Percentiles rank a stretch among this genome's conserved stretches.
Conservation (phyloP, 192 early-diverging fungal species). For the Lunasporangiospora selenospora region DNA sequence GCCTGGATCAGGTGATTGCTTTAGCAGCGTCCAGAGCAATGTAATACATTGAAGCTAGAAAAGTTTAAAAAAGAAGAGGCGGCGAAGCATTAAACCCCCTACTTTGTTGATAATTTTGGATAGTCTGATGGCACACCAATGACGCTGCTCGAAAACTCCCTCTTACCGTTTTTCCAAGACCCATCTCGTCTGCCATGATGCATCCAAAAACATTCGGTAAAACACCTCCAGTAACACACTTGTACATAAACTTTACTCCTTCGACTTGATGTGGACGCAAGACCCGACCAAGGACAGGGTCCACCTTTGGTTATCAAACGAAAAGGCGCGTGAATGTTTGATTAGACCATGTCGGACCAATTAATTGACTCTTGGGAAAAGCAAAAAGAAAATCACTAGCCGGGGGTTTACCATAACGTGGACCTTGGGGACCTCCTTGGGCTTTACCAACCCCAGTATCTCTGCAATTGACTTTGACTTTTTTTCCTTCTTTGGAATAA, state of each 20-base stretch:
- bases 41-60: constrained; percentile 86
- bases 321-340: not conserved
- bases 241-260: constrained; percentile 94
- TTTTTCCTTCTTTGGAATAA: constrained; percentile 55
- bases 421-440: constrained; percentile 55
- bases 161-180: constrained; percentile 81
- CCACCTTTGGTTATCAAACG: constrained; percentile 45
- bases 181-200: constrained; percentile 99
- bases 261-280: constrained; percentile 97
- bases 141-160: constrained; percentile 5
- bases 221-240: constrained; percentile 87
- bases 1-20: constrained; percentile 86
- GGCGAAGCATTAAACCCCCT: too few relatives aligned
- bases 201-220: constrained; percentile 81
- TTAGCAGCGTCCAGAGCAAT: constrained; percentile 95
- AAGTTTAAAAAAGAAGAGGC: not conserved
- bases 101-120: too few relatives aligned
- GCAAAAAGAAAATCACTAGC: not conserved
- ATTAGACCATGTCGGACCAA: not conserved
- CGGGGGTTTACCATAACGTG: constrained; percentile 79
- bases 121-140: too few relatives aligned
- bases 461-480: constrained; percentile 59
- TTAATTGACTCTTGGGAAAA: not conserved
- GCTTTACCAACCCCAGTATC: constrained; percentile 56
- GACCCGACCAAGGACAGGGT: constrained; percentile 84